Base-by-base conservation (phyloP, 2,329 filamentous ascomycete species). In the Fusarium dlaminii region DNA sequence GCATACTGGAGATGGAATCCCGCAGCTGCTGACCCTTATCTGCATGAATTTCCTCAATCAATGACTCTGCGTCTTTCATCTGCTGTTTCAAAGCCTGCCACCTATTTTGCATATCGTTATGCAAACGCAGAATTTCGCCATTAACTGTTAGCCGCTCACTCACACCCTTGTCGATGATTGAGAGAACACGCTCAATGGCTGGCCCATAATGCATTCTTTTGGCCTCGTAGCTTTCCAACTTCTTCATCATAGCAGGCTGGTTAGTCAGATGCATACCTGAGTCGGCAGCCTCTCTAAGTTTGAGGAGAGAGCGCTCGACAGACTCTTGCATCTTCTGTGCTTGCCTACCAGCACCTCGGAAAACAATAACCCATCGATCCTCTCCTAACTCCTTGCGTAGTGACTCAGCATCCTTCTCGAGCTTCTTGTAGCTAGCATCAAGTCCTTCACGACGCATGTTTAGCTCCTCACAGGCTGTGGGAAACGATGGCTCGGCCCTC, bases 301-400 rank as follows among this genome's bases (percentile, higher is more conserved):
- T 97, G 52, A 87, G 83, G 66, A 97, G 90, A 80, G 95, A 98
- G 73, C 96, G 90, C 80, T 97, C 94, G 29, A 98, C 94, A 8
- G 95, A 98, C 76, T 98, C 94, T 80, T 94, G 96, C 95, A 99
- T 98, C 85, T 98, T 98, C 76, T 96, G 91, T 9, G 96, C 96
- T 82, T 98, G 95, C 65, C 93, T 89, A 20, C 95, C 95, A 22
- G 96, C 96, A 74, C 96, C 96, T 64, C 96, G 91, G 85, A 99
- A 99, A 40, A 98, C 95, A 60, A 97, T 88, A 48, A 99, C 92
- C 96, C 96, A 99, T 64, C 95, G 92, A 80, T 99, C 96, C 81
- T 99, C 96, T 34, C 95, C 95, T 8, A 99, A 86, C 81, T 99
- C 96, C 80, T 95, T 93, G 72, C 95, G 90, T 52, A 99, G 83